Evolutionary conservation across 2,329 filamentous ascomycete genomes (phyloP), one percentile per base, ranked within the genome.

Genomic region (Epichloe sylvatica): DNA sequence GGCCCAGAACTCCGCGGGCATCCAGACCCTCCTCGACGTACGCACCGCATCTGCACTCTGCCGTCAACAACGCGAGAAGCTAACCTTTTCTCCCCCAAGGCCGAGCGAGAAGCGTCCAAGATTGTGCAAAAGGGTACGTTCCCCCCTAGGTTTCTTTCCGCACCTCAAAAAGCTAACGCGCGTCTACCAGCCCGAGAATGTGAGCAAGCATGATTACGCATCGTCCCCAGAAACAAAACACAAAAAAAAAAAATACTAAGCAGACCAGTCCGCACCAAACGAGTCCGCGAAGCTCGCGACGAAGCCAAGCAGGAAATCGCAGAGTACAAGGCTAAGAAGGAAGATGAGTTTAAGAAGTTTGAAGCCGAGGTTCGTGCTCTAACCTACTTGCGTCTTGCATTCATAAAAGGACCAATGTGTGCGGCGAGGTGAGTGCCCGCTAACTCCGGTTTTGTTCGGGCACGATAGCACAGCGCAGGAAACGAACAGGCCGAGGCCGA

Each of bases 251-350:
- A 12, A 9, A 9, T 38, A 33, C 42, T 37, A n/a, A 33, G 13
- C n/a, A 21, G 54, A 60, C 53, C 55, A 68, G 65, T 64, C 77
- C 89, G 92, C 64, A 96, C 92, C 54, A 96, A 96, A 77, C 83
- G 89, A 65, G 88, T 98, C 71, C 94, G 88, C 72, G 92, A 97
- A 73, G 92, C 92, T 55, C 86, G 91, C 64, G 82, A 86, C 64
- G 92, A 98, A 70, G 92, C 92, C 55, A 94, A 96, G 73, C 94
- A 94, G 72, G 91, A 98, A 69, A 95, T 98, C 63, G 86, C 95
- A 57, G 84, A 88, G 50, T 97, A 98, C 75, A 81, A 83, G 66
- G 79, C 83, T 62, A 72, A 83, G 60, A 98, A 96, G 74, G 92
- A 98, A 63, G 78, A 86, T 36, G 91, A 97, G 69, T 97, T 89